Percentiles rank a stretch among this genome's conserved stretches.
Evolutionary conservation across 108 stramenopile genomes (phyloP).

Genomic region (Fistulifera solaris): DNA sequence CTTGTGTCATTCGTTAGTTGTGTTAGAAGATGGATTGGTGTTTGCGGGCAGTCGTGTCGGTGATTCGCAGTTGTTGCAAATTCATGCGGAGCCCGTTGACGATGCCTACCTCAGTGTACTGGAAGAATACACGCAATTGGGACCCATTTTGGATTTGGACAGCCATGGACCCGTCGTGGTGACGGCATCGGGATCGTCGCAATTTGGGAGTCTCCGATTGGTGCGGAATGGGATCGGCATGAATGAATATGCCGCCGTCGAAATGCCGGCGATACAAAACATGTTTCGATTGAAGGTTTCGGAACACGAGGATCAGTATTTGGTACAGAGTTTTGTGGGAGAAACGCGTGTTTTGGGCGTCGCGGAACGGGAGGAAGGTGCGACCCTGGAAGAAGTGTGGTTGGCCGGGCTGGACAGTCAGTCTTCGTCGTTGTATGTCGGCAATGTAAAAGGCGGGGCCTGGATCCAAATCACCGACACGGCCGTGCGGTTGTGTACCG

Average conservation of each 20-base stretch:
- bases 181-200: constrained; percentile 84
- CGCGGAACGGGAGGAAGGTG: constrained; percentile 31
- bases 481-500: constrained; percentile 41
- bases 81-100: constrained; percentile 57
- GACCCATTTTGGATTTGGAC: constrained; percentile 97
- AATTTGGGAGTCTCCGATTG: constrained; percentile 83
- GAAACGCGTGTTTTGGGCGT: constrained; percentile 91
- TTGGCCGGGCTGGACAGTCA: constrained; percentile 39
- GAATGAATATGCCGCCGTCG: constrained; percentile 81
- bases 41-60: constrained; percentile 87
- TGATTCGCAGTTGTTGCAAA: constrained; percentile 86
- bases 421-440: constrained; percentile 39
- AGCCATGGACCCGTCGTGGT: constrained; percentile 48
- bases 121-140: constrained; percentile 90
- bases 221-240: constrained; percentile 97
- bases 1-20: constrained; percentile 54
- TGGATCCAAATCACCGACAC: constrained; percentile 48
- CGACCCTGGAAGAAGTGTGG: constrained; percentile 29
- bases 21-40: constrained; percentile 82
- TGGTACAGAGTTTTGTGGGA: constrained; percentile 89
- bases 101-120: constrained; percentile 64
- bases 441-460: constrained; percentile 27
- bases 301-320: constrained; percentile 61
- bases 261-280: constrained; percentile 88
- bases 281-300: constrained; percentile 82